Conservation (phyloP, 495 filamentous ascomycete genomes). For the Penicillium bovifimosum region DNA sequence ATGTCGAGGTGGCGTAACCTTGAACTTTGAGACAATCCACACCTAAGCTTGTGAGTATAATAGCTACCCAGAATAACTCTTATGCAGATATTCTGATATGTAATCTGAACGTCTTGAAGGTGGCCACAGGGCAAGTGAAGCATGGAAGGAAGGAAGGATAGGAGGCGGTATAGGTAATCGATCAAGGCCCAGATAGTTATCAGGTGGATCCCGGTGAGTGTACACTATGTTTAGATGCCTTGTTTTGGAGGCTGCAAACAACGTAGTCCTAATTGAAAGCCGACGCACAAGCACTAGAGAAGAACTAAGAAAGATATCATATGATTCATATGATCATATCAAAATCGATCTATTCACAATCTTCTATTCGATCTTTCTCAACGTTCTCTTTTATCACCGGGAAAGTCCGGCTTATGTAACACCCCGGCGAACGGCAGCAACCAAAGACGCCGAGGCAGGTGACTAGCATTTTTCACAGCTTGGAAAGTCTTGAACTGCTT, state of each 20-base stretch:
- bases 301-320: not conserved
- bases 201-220: conserved; percentile 14
- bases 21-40: not conserved
- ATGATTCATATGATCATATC: too few species aligned
- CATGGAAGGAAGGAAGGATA: not conserved
- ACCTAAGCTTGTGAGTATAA: not conserved
- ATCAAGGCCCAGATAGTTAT: conserved; percentile 22
- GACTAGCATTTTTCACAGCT: conserved; percentile 34
- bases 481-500: conserved; percentile 25
- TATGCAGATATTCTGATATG: not conserved
- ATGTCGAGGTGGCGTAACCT: conserved; percentile 1
- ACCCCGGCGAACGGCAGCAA: conserved; percentile 24
- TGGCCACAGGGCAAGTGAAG: not conserved
- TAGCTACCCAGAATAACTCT: not conserved
- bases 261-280: not conserved
- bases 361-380: not conserved
- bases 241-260: not conserved
- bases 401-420: conserved; percentile 24
- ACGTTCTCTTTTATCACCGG: conserved; percentile 12
- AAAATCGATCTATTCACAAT: not conserved
- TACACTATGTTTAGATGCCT: not conserved
- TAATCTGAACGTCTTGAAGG: not conserved
- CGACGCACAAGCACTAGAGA: not conserved
- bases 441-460: conserved; percentile 31
- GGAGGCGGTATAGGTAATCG: conserved; percentile 19